Conservation (phyloP, 2,329 filamentous ascomycete genomes). For the Neonectria magnoliae region DNA sequence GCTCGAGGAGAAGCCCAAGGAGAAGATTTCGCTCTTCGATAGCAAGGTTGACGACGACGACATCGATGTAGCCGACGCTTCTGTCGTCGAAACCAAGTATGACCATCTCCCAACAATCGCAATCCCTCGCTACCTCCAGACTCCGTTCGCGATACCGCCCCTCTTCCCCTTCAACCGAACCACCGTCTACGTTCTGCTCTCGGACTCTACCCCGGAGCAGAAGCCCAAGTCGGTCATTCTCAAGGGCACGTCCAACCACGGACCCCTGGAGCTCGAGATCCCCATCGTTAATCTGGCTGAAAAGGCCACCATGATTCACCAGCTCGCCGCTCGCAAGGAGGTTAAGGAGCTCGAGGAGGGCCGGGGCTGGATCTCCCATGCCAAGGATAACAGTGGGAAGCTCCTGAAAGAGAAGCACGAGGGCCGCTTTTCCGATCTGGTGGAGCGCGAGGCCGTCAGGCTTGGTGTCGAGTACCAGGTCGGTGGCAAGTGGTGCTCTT, state of each 20-base stretch:
- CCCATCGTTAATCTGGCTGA: slow-evolving; percentile 62
- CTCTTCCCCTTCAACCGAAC: slow-evolving; percentile 75
- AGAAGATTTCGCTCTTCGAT: slow-evolving; percentile 70
- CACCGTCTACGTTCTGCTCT: slow-evolving; percentile 72
- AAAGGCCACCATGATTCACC: slow-evolving; percentile 69
- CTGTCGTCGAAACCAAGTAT: slow-evolving; percentile 49
- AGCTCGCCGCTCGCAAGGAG: slow-evolving; percentile 75
- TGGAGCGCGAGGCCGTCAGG: slow-evolving; percentile 72
- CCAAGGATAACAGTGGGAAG: slow-evolving; percentile 56
- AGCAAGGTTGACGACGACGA: slow-evolving; percentile 54
- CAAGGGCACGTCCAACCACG: slow-evolving; percentile 64
- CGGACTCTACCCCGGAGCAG: slow-evolving; percentile 55
- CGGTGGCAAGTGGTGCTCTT: slow-evolving; percentile 76
- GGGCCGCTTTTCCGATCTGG: slow-evolving; percentile 66
- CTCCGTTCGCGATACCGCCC: slow-evolving; percentile 69
- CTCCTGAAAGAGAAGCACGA: slow-evolving; percentile 58
- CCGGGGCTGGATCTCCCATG: slow-evolving; percentile 70
- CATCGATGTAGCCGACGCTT: slow-evolving; percentile 39
- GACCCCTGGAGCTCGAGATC: slow-evolving; percentile 71
- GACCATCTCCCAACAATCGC: slow-evolving; percentile 63
- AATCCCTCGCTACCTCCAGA: slow-evolving; percentile 69
- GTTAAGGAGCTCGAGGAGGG: slow-evolving; percentile 76
- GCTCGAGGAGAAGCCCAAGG: slow-evolving; percentile 11
- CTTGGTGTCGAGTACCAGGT: slow-evolving; percentile 74
- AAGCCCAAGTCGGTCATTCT: slow-evolving; percentile 65